phyloP scores from a whole-genome alignment of 306 rosid genomes.

The Adenanthera pavonina region DNA sequence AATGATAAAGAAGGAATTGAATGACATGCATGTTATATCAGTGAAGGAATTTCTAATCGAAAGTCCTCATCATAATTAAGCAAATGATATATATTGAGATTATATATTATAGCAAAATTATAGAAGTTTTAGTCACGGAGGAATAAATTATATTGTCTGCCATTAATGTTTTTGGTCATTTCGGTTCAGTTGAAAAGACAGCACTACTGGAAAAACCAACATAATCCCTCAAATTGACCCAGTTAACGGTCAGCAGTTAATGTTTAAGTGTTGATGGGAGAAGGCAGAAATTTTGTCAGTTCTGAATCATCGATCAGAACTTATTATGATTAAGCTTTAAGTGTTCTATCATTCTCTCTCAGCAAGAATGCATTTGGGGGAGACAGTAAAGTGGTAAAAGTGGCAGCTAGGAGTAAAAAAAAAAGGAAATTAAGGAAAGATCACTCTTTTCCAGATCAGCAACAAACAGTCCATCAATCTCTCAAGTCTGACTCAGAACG shows the following conservation, averaged over 20 bases:
- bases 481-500: constrained; percentile 27
- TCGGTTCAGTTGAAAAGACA: constrained; percentile 57
- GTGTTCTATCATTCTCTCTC: constrained; percentile 31
- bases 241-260: constrained; percentile 44
- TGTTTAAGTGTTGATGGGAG: constrained; percentile 9
- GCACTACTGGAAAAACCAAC: constrained; percentile 45
- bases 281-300: constrained; percentile 46
- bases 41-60: background rate
- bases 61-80: background rate
- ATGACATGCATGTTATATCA: background rate
- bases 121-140: constrained; percentile 33
- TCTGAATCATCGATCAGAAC: constrained; percentile 45
- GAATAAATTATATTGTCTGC: constrained; percentile 51
- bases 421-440: constrained; percentile 42
- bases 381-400: constrained; percentile 57
- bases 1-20: background rate
- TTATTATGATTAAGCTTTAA: constrained; percentile 40
- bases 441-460: constrained; percentile 22
- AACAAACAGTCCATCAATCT: constrained; percentile 29
- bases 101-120: constrained; percentile 5
- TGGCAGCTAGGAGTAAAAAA: constrained; percentile 24
- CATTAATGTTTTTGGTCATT: constrained; percentile 37
- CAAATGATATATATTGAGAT: background rate
- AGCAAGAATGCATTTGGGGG: constrained; percentile 35
- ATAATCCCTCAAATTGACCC: constrained; percentile 44